These are phyloP conservation scores for Neofusicoccum cordaticola DNA, from an alignment of 2,329 filamentous ascomycete genomes.

Conservation along the genomic window DNA sequence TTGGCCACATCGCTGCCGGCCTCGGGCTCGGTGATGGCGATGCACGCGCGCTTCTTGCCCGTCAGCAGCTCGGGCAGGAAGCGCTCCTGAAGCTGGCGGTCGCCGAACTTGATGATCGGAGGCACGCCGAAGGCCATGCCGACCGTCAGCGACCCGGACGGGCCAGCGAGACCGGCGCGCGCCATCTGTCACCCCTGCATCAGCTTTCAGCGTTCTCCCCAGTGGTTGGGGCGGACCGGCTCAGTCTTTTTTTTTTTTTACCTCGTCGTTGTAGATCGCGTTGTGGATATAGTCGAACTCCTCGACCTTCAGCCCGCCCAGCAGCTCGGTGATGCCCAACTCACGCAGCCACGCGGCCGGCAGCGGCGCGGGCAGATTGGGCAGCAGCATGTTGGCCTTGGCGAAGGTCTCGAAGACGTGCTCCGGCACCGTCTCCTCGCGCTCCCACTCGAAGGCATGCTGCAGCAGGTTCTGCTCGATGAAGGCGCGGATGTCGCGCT, in stretches of 20 bases:
- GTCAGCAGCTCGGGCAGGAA: conserved; percentile 67
- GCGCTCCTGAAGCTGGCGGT: conserved; percentile 58
- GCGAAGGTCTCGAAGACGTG: conserved; percentile 65
- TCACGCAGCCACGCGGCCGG: conserved; percentile 66
- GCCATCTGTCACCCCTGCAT: conserved; percentile 49
- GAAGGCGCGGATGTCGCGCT: conserved; percentile 66
- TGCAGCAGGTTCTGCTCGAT: conserved; percentile 61
- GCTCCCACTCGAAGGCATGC: conserved; percentile 69
- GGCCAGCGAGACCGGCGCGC: conserved; percentile 63
- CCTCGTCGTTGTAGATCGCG: conserved; percentile 68
- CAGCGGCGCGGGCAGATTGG: conserved; percentile 65
- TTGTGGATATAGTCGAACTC: conserved; percentile 72
- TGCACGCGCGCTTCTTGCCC: conserved; percentile 66
- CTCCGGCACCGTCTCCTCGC: conserved; percentile 59
- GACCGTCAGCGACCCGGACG: conserved; percentile 63
- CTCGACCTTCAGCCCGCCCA: conserved; percentile 65
- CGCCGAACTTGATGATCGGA: conserved; percentile 68
- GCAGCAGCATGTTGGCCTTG: conserved; percentile 66
- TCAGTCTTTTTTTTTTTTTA: conserved; percentile 22
- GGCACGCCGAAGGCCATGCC: conserved; percentile 72
- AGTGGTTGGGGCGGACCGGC: too few species aligned
- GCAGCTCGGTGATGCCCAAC: conserved; percentile 63
- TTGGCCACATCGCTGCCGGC: conserved; percentile 73
- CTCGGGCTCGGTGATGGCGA: conserved; percentile 75
- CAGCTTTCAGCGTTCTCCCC: too few species aligned